These are phyloP conservation scores for Globisporangium nagaii DNA, from an alignment of 352 stramenopile genomes.

Conservation along the genomic window DNA sequence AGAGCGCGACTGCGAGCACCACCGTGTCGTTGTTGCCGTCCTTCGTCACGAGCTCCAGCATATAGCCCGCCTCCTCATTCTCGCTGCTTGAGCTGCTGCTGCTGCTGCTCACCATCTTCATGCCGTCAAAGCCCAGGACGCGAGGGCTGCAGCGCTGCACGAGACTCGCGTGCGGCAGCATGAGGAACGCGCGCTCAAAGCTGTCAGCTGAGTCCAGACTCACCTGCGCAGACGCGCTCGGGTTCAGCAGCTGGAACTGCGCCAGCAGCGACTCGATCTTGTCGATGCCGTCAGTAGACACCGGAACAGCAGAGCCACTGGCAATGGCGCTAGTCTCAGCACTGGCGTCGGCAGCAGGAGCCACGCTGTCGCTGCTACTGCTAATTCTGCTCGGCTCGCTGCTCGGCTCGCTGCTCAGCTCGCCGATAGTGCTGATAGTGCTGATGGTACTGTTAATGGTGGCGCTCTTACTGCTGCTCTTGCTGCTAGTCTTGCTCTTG, in stretches of 20 bases:
- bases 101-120: slow-evolving; percentile 20
- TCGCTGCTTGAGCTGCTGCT: slow-evolving; percentile 29
- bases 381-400: no score
- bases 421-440: background rate
- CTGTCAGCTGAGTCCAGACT: slow-evolving; percentile 19
- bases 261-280: slow-evolving; percentile 40
- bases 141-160: slow-evolving; percentile 19
- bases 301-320: no score
- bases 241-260: slow-evolving; percentile 36
- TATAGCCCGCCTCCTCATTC: no score
- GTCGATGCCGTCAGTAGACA: no score
- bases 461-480: background rate
- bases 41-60: slow-evolving; percentile 29
- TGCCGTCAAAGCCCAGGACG: slow-evolving; percentile 25
- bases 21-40: slow-evolving; percentile 36
- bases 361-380: background rate
- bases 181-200: slow-evolving; percentile 39
- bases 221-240: slow-evolving; percentile 20
- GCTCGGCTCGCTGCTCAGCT: no score
- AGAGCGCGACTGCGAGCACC: slow-evolving; percentile 33
- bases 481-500: background rate
- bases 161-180: slow-evolving; percentile 25
- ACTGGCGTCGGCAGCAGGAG: no score
- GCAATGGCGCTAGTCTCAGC: no score
- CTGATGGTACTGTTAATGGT: background rate